Percentiles rank a stretch among this genome's conserved stretches.
These are phyloP conservation scores for Sporothrix sp. DNA, from an alignment of 2,329 filamentous ascomycete genomes.

Conservation along the genomic window DNA sequence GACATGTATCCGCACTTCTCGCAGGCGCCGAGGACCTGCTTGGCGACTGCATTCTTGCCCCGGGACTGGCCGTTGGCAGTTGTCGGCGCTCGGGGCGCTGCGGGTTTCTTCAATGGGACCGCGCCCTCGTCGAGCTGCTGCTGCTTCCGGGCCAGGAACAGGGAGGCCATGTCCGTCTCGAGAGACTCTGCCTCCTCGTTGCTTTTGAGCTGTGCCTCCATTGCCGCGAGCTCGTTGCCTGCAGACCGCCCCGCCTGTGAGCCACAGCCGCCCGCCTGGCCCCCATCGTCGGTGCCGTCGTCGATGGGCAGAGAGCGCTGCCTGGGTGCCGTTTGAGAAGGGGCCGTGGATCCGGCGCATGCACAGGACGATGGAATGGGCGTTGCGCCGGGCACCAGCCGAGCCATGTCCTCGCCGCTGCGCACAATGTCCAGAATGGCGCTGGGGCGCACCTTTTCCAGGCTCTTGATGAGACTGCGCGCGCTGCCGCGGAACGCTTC, in stretches of 20 bases:
- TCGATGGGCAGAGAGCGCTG: too few relatives aligned
- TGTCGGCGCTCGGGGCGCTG: constrained; percentile 18
- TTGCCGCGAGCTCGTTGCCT: constrained; percentile 69
- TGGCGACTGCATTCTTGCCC: constrained; percentile 29
- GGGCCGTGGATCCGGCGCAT: constrained; percentile 7
- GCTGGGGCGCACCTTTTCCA: constrained; percentile 86
- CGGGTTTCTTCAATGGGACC: constrained; percentile 20
- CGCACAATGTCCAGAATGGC: constrained; percentile 91
- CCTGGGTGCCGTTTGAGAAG: too few relatives aligned
- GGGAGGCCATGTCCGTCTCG: constrained; percentile 56
- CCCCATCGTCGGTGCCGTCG: neutral
- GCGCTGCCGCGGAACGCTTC: constrained; percentile 94
- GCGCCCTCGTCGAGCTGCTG: constrained; percentile 15
- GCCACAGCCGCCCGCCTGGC: constrained; percentile 57
- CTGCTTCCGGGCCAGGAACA: constrained; percentile 28
- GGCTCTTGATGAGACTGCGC: constrained; percentile 82
- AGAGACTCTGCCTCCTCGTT: constrained; percentile 50
- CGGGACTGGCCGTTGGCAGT: neutral
- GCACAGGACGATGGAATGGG: constrained; percentile 15
- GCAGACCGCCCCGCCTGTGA: constrained; percentile 55
- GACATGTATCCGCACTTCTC: constrained; percentile 89
- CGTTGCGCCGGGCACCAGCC: constrained; percentile 58
- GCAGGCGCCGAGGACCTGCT: constrained; percentile 73
- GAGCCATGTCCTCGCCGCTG: constrained; percentile 93
- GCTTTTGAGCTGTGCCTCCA: constrained; percentile 63